Conservation (phyloP, 768 basidiomycete genomes). For the Dioszegia crocea region DNA sequence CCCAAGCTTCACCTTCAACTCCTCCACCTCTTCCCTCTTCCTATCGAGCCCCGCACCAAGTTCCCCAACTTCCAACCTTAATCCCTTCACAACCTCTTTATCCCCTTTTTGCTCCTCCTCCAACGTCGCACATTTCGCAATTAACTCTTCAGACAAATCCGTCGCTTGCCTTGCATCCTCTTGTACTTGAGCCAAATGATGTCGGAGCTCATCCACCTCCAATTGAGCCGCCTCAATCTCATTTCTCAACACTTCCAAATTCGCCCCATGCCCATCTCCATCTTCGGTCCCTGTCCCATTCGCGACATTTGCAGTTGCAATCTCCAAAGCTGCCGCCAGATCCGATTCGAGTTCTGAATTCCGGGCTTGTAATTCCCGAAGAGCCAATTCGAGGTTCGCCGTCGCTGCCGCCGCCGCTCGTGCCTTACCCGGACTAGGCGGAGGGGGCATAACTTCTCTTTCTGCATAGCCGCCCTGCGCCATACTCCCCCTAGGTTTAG, state of each 20-base stretch:
- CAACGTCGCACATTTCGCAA: slow-evolving; percentile 52
- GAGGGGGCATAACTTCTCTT: slow-evolving; percentile 45
- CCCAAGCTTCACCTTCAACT: slow-evolving; percentile 56
- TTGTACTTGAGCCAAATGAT: slow-evolving; percentile 23
- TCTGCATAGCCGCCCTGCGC: not conserved
- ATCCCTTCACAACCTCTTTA: slow-evolving; percentile 26
- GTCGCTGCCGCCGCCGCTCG: slow-evolving; percentile 31
- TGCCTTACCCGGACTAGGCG: slow-evolving; percentile 50
- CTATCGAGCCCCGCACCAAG: slow-evolving; percentile 39
- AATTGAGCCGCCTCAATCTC: slow-evolving; percentile 34
- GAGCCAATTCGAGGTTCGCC: slow-evolving; percentile 64
- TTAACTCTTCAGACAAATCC: slow-evolving; percentile 54
- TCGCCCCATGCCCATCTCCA: not conserved
- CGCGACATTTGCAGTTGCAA: not conserved
- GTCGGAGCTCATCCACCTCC: slow-evolving; percentile 24
- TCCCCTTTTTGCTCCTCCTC: slow-evolving; percentile 12
- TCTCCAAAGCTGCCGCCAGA: not conserved
- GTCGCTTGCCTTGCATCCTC: slow-evolving; percentile 35
- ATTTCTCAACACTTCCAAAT: slow-evolving; percentile 32
- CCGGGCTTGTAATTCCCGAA: slow-evolving; percentile 56
- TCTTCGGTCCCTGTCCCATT: not conserved
- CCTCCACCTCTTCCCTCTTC: slow-evolving; percentile 55
- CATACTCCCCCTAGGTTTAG: slow-evolving; percentile 19
- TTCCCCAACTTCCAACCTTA: slow-evolving; percentile 36
- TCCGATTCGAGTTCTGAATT: slow-evolving; percentile 44